Evolutionary conservation across 1,139 yeast genomes (phyloP), one percentile per base, ranked within the genome.

Genomic region (Protomyces gravidus): DNA sequence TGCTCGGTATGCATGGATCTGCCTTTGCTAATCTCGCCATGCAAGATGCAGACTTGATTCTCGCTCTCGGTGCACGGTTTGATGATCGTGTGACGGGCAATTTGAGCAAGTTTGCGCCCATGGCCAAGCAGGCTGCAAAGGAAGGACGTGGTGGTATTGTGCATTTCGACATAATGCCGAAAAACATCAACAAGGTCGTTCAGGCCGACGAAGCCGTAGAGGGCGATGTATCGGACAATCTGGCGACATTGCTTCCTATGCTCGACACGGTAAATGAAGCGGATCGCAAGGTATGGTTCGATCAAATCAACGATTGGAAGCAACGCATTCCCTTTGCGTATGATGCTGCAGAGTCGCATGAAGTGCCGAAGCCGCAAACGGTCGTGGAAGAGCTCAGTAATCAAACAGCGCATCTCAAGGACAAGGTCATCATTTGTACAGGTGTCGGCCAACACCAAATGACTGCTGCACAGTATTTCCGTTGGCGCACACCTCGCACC

Each of bases 361-460:
- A 89, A 26, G 79, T 78, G 68, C 85, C 92, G 68, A 90, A 90
- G 72, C 98, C 98, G 52, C 98, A 92, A 77, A 88, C 97, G 50
- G 83, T 90, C 62, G 83, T 92, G 65, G 75, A 79, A 59, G 92
- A 87, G 73, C 80, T 92, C 62, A 83, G 95, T 7, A 80, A 83
- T 65, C 85, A 89, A 68, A 84, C 90, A 42, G 76, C 76, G 64
- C 78, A 77, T 59, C 77, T 78, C 60, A 80, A 83, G 69, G 83
- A 82, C 64, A 87, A 82, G 72, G 90, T 89, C 64, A 83, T 89
- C 69, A 84, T 92, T 67, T 86, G 97, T 61, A 92, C 98, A 50
- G 98, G 98, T 78, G 97, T 92, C 61, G 98, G 98, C 63, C 98
- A 92, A 79, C 98, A 92, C 80, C 98, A 92, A 78, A 92, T 92